Evolutionary conservation across 768 basidiomycete species (phyloP), one percentile per base, ranked within the genome.

Genomic region (Mycena indigotica): DNA sequence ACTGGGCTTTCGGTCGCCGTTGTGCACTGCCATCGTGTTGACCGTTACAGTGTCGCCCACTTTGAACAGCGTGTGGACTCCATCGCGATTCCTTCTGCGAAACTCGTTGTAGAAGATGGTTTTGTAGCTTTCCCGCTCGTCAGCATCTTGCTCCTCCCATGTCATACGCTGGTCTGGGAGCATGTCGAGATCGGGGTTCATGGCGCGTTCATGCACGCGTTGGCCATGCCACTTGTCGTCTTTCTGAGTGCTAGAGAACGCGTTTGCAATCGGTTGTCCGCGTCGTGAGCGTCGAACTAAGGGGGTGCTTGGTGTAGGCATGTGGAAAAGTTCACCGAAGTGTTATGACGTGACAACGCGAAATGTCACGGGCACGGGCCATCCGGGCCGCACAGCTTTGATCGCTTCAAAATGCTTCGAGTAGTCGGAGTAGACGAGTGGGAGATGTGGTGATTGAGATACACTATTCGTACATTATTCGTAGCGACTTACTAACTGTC

Each of bases 11-110:
- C 68, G 75, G 55, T 71, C 78, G 26, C 71, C 69, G 48, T 68
- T 75, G 19, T 71, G 74, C 3, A 77, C 65, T 2, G 80, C 78
- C 41, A 75, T 71, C 0, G 79, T 81, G 56, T 82, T 74, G 19
- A 92, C 76, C 30, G 85, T 77, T 2, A 92, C 82, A 0, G 87
- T 84, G 67, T 91, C 88, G 1, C 90, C 91, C 5, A 89, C 70
- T 2, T 63, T 68, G 65, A 81, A 91, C n/a, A n/a, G n/a, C 28
- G 70, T 46, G 46, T 52, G 19, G 24, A 56, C 46, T 21, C 53
- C 50, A 8, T 28, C 59, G 38, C 58, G 52, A n/a, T 70, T 59
- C 53, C 63, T 68, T 35, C 52, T 51, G 28, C 48, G 38, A 28
- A 56, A 67, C 39, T 52, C 57, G 48, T 55, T 23, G 50, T 57